phyloP scores from a whole-genome alignment of 2,329 filamentous ascomycete species.

The Colletotrichum navitas region DNA sequence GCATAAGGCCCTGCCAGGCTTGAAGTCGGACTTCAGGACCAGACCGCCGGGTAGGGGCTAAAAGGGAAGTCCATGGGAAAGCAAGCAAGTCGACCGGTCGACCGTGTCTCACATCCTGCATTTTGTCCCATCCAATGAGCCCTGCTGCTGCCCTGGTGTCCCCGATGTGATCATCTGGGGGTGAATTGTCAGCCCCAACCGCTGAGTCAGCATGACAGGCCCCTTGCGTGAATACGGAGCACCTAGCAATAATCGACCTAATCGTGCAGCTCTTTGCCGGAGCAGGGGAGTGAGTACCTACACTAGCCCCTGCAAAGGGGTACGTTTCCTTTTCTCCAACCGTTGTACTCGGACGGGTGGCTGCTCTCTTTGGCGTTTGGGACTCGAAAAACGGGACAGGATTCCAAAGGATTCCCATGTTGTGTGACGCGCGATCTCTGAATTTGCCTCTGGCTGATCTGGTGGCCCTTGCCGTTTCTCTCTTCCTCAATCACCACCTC shows the following conservation, averaged over 20 bases:
- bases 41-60: slow-evolving; percentile 7
- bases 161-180: slow-evolving; percentile 9
- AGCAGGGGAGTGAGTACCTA: slow-evolving; percentile 3
- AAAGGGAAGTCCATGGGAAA: slow-evolving; percentile 9
- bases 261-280: slow-evolving; percentile 28
- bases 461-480: neutral
- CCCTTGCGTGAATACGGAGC: neutral
- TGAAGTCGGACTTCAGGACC: slow-evolving; percentile 12
- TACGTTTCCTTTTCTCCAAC: neutral
- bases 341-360: neutral
- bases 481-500: neutral
- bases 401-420: neutral
- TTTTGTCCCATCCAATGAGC: slow-evolving; percentile 13
- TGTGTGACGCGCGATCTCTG: slow-evolving; percentile 1
- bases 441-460: neutral
- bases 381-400: neutral
- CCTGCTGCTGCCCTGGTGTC: neutral
- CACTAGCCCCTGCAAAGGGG: slow-evolving; percentile 15
- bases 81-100: slow-evolving; percentile 4
- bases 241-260: neutral
- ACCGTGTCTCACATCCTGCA: slow-evolving; percentile 32
- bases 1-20: slow-evolving; percentile 1
- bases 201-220: neutral
- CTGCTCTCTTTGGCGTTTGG: slow-evolving; percentile 2
- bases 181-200: slow-evolving; percentile 1